Base-by-base conservation (phyloP, 2,329 filamentous ascomycete species). In the Xylariaceae sp. region DNA sequence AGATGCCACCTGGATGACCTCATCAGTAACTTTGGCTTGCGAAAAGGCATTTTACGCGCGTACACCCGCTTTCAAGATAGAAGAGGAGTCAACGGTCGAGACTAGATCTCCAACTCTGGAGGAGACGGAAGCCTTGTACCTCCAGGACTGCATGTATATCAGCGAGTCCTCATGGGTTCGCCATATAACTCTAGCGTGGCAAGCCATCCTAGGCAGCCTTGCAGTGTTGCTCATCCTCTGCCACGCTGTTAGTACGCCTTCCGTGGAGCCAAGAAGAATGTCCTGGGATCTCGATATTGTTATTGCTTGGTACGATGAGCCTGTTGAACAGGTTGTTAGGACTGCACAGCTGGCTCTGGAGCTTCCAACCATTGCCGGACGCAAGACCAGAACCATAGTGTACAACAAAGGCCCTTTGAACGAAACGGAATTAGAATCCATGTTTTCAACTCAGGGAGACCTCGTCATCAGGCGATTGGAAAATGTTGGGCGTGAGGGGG, bases 271-370 rank as follows among this genome's bases (percentile, higher is more conserved):
- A 2, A 24, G n/a, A 23, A 51, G 26, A 15, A 50, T 44, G 13
- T 54, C 53, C 9, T 57, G 56, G 53, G 58, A 61, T 47, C 36
- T 61, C 2, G 58, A 61, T 27, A 59, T 61, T 35, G 58, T 61
- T 18, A 48, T 61, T 32, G 58, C 58, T n/a, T 51, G 58, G 53
- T 61, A 61, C 29, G 53, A 61, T 37, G 58, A 61, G 48, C 56
- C 58, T 10, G 15, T 61, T 16, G 58, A 61, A 23, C 56, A 59
- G 41, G 53, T 61, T 24, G 15, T 61, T 16, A 30, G 30, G 18
- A 61, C 58, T 23, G 49, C 42, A 23, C 49, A 57, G 33, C 43
- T 61, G 2, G 53, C 42, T 20, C 49, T 59, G 2, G 56, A 57
- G 1, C 46, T 59, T 23, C 53, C 58, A 4, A 57, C 47, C 26